Conservation (phyloP, 225 moss, liverwort and hornwort genomes). For the Straminergon stramineum region DNA sequence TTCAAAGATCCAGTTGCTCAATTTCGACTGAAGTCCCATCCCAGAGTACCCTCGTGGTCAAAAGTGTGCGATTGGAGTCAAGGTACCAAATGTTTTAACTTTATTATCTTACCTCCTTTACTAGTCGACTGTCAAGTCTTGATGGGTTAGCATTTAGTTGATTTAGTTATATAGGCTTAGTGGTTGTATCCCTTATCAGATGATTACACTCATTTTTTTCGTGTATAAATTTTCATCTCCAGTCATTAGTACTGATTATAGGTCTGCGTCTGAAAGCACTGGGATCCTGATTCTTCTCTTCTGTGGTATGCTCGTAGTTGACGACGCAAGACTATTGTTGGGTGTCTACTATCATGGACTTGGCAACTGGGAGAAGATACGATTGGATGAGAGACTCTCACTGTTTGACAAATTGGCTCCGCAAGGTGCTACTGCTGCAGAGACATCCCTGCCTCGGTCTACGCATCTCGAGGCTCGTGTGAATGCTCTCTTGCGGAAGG, state of each 20-base stretch:
- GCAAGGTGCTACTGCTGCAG: constrained; percentile 69
- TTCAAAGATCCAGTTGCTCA: constrained; percentile 86
- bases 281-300: constrained; percentile 1
- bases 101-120: neutral
- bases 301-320: constrained; percentile 49
- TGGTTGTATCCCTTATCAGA: neutral
- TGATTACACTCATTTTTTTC: neutral
- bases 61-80: constrained; percentile 94
- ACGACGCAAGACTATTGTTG: constrained; percentile 83
- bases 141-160: neutral
- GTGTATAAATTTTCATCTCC: neutral
- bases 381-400: constrained; percentile 72
- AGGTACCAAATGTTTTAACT: constrained; percentile 27
- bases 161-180: neutral
- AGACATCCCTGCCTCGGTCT: constrained; percentile 84
- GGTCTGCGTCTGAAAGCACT: neutral
- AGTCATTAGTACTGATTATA: neutral
- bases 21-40: constrained; percentile 85
- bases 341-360: constrained; percentile 95
- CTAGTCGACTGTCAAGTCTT: neutral
- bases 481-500: constrained; percentile 84
- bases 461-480: constrained; percentile 90
- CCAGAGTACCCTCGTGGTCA: constrained; percentile 82
- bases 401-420: constrained; percentile 86
- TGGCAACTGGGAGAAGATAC: constrained; percentile 95